Conservation (phyloP, 495 filamentous ascomycete genomes). For the Neurospora sp. region DNA sequence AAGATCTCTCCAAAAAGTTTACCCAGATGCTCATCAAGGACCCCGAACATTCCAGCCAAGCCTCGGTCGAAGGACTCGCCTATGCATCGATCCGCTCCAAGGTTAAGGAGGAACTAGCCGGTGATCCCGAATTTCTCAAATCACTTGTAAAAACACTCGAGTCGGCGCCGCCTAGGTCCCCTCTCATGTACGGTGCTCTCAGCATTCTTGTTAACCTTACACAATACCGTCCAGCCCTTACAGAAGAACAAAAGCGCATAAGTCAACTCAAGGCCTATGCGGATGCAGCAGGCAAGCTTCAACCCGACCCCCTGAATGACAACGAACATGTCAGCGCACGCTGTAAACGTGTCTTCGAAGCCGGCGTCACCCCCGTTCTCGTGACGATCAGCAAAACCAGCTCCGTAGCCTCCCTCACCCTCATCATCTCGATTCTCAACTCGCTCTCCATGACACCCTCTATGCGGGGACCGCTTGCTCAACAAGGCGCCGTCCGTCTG, state of each 20-base stretch:
- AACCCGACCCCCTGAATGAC: conserved; percentile 58
- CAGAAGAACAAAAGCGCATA: conserved; percentile 88
- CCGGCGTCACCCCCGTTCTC: conserved; percentile 63
- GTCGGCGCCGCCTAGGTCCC: conserved; percentile 50
- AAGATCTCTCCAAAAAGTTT: conserved; percentile 69
- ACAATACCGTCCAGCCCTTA: conserved; percentile 62
- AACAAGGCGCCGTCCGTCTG: conserved; percentile 84
- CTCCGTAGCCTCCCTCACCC: conserved; percentile 52
- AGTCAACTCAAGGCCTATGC: conserved; percentile 87
- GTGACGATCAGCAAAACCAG: conserved; percentile 58
- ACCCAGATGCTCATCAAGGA: conserved; percentile 60
- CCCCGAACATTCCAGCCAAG: conserved; percentile 45
- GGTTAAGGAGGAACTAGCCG: conserved; percentile 69
- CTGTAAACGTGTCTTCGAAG: conserved; percentile 66
- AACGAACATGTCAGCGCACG: conserved; percentile 65
- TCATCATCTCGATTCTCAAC: conserved; percentile 66
- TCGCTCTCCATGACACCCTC: conserved; percentile 61
- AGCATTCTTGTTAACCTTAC: conserved; percentile 79
- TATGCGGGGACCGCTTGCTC: conserved; percentile 67
- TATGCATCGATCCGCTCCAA: conserved; percentile 75
- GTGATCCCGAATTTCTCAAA: conserved; percentile 54
- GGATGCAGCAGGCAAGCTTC: conserved; percentile 58
- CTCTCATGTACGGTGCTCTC: conserved; percentile 73
- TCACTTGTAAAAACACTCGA: conserved; percentile 54
- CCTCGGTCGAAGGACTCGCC: conserved; percentile 85